These are phyloP conservation scores for Malus fusca DNA, from an alignment of 306 rosid species.

Conservation along the genomic window DNA sequence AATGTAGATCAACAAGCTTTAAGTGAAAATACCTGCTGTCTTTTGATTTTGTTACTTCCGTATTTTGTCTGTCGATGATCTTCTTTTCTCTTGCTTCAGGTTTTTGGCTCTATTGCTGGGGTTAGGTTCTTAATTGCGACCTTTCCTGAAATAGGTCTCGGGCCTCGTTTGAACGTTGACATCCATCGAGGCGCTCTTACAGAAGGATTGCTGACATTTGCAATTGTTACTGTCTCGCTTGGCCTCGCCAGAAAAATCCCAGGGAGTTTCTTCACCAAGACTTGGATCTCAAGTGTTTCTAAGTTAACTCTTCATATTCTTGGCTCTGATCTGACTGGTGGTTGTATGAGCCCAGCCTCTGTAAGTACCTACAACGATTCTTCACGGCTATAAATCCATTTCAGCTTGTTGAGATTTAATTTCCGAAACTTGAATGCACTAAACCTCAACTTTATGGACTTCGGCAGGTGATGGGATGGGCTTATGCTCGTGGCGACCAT, in stretches of 20 bases:
- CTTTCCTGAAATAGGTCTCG: conserved; percentile 65
- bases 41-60: too few species aligned
- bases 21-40: too few species aligned
- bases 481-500: conserved; percentile 84
- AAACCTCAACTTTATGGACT: background rate
- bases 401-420: background rate
- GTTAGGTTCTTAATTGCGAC: conserved; percentile 49
- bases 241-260: conserved; percentile 49
- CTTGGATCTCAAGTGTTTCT: conserved; percentile 91
- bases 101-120: conserved; percentile 65
- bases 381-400: background rate
- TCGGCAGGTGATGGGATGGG: conserved; percentile 90
- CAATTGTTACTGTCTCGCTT: conserved; percentile 56
- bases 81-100: conserved; percentile 36
- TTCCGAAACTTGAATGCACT: background rate
- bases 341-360: conserved; percentile 89
- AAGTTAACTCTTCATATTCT: conserved; percentile 71
- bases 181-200: conserved; percentile 80
- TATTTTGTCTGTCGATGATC: background rate
- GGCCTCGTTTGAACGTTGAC: conserved; percentile 64
- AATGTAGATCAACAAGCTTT: too few species aligned
- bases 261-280: conserved; percentile 71
- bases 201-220: conserved; percentile 70
- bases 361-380: conserved; percentile 39
- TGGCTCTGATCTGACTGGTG: conserved; percentile 91